Conservation (phyloP, 1,284 basidiomycete genomes). For the Pholiota adiposa region DNA sequence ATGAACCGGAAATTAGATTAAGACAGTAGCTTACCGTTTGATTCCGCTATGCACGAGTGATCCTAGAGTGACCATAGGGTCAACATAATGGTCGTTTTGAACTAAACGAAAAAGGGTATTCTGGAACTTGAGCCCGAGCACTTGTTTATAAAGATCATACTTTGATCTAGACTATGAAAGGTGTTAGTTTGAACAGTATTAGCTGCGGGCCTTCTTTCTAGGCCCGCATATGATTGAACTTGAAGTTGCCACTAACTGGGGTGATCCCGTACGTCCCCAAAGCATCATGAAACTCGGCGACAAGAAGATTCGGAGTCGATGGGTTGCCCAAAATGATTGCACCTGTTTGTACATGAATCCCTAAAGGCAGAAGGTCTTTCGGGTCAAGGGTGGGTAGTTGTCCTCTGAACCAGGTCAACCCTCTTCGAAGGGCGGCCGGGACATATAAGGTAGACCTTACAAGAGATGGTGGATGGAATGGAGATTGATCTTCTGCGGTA, state of each 20-base stretch:
- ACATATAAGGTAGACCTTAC: conserved; percentile 38
- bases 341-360: conserved; percentile 74
- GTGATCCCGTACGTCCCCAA: conserved; percentile 81
- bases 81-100: conserved; percentile 78
- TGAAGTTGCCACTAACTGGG: conserved; percentile 48
- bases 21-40: conserved; percentile 47
- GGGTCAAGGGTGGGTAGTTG: conserved; percentile 75
- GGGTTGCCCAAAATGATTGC: conserved; percentile 83
- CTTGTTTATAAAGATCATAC: conserved; percentile 81
- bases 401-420: conserved; percentile 52
- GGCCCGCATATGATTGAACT: not conserved
- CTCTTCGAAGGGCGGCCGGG: conserved; percentile 50
- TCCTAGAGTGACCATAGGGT: conserved; percentile 69
- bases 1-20: not conserved
- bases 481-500: conserved; percentile 27
- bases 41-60: conserved; percentile 64
- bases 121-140: conserved; percentile 72
- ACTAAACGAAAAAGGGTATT: conserved; percentile 69
- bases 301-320: conserved; percentile 81
- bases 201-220: no score
- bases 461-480: conserved; percentile 35
- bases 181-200: conserved; percentile 3
- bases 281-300: conserved; percentile 76
- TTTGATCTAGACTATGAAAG: conserved; percentile 70
- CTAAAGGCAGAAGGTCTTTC: conserved; percentile 82